These are phyloP conservation scores for Castanea sativa DNA, from an alignment of 306 rosid genomes.

Conservation along the genomic window DNA sequence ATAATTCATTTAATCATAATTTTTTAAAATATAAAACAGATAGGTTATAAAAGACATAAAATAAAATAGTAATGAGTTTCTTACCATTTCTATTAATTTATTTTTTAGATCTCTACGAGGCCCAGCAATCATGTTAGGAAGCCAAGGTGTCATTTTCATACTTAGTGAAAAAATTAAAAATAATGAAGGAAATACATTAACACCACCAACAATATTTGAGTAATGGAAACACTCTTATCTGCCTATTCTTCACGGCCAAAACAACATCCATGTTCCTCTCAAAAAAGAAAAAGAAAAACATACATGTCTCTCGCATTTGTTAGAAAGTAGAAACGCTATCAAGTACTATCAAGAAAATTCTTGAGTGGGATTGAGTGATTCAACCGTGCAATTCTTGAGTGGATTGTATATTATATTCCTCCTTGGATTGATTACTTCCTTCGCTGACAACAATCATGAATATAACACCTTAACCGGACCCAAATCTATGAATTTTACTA, in stretches of 20 bases:
- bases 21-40: too few relatives aligned
- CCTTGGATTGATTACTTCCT: background rate
- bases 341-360: constrained; percentile 4
- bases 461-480: too few relatives aligned
- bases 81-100: too few relatives aligned
- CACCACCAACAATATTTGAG: constrained; percentile 25
- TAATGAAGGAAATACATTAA: background rate
- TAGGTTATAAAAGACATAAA: too few relatives aligned
- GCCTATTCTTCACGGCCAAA: background rate
- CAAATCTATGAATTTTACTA: too few relatives aligned
- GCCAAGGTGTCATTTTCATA: background rate
- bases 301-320: background rate
- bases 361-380: background rate
- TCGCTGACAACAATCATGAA: too few relatives aligned
- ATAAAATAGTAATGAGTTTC: too few relatives aligned
- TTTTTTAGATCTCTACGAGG: background rate
- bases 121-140: background rate
- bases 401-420: background rate
- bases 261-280: background rate
- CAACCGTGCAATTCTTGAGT: background rate
- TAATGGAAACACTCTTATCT: constrained; percentile 11
- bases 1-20: too few relatives aligned
- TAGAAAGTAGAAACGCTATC: too few relatives aligned
- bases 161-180: background rate
- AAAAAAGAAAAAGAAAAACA: background rate